Conservation (phyloP, 108 stramenopile genomes). For the Cyclotella sp. region DNA sequence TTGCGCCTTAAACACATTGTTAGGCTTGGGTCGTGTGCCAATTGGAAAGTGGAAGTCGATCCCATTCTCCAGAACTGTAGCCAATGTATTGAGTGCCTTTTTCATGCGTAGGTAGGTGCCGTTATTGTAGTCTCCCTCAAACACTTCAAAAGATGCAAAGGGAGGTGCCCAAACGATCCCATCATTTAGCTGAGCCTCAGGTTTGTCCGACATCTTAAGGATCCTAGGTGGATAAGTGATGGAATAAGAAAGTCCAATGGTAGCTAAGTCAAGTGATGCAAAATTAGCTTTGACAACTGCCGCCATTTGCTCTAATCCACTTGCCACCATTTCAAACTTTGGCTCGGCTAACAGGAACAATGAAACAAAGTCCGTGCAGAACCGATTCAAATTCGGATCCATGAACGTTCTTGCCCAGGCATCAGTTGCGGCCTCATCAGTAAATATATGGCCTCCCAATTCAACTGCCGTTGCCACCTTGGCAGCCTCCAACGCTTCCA, state of each 20-base stretch:
- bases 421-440: not conserved
- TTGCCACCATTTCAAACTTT: not conserved
- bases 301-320: slow-evolving; percentile 1
- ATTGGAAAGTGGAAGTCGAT: slow-evolving; percentile 19
- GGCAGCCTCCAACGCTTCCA: not conserved
- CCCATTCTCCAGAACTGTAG: not conserved
- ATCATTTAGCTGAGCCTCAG: not conserved
- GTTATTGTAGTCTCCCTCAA: slow-evolving; percentile 9
- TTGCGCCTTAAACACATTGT: slow-evolving; percentile 6
- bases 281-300: slow-evolving; percentile 10
- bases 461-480: not conserved
- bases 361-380: not conserved
- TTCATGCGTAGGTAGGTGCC: not conserved
- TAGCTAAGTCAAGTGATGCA: not conserved
- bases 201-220: not conserved
- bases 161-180: slow-evolving; percentile 3
- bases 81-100: not conserved
- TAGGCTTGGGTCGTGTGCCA: not conserved
- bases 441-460: slow-evolving; percentile 3
- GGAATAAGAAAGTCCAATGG: slow-evolving; percentile 1
- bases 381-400: not conserved
- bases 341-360: slow-evolving; percentile 2
- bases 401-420: not conserved
- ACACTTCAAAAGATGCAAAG: not conserved
- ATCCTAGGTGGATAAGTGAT: not conserved